Conservation (phyloP, 345 rosid genomes). For the Cardiospermum halicacabum region DNA sequence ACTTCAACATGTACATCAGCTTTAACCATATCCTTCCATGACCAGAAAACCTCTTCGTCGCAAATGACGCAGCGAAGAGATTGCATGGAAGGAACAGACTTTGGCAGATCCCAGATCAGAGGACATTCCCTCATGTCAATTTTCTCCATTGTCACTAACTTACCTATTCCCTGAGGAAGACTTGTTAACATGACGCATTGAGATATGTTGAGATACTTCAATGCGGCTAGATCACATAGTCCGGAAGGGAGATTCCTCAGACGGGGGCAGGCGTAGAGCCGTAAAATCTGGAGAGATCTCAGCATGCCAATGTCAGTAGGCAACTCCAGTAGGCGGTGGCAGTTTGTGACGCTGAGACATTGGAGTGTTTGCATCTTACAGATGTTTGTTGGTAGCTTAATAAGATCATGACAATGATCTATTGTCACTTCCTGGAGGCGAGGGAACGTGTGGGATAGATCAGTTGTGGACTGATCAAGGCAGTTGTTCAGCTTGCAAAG, state of each 20-base stretch:
- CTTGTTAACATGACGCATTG: constrained; percentile 54
- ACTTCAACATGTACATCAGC: constrained; percentile 55
- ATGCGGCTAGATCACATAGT: constrained; percentile 43
- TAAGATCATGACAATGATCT: constrained; percentile 77
- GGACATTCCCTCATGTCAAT: constrained; percentile 92
- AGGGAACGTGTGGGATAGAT: constrained; percentile 57
- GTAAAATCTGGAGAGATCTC: constrained; percentile 41
- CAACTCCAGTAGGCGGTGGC: constrained; percentile 60
- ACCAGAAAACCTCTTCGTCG: constrained; percentile 59
- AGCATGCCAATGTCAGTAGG: constrained; percentile 51
- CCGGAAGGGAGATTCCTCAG: constrained; percentile 50
- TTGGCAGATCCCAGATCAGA: constrained; percentile 33
- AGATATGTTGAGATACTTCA: constrained; percentile 73
- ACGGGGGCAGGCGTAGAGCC: constrained; percentile 77
- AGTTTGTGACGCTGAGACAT: constrained; percentile 73
- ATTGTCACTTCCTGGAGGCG: constrained; percentile 55
- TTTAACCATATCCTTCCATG: constrained; percentile 50
- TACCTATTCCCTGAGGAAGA: constrained; percentile 64
- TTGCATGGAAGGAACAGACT: constrained; percentile 40
- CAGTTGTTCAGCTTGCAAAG: constrained; percentile 67
- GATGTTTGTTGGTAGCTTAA: constrained; percentile 52
- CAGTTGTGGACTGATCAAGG: constrained; percentile 42
- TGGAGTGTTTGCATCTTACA: constrained; percentile 43
- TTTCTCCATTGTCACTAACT: constrained; percentile 55
- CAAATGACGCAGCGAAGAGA: constrained; percentile 60